Evolutionary conservation across 129 eudicot species (phyloP).

Genomic region (Oenanthe sinensis): DNA sequence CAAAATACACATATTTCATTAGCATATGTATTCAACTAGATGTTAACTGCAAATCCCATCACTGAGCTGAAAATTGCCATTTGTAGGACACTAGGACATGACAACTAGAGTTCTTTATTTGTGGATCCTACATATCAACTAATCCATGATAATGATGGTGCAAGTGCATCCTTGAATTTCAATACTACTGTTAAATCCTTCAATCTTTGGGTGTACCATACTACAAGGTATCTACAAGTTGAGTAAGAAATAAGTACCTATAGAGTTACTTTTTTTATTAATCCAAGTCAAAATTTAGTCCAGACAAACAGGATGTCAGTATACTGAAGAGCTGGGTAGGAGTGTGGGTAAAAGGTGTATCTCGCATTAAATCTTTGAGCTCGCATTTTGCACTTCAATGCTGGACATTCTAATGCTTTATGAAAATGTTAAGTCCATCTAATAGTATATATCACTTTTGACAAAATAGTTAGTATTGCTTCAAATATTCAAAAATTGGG

Average conservation of each 20-base stretch:
- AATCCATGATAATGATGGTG: neutral
- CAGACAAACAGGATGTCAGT: neutral
- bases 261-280: neutral
- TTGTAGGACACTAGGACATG: neutral
- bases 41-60: conserved; percentile 1
- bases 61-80: neutral
- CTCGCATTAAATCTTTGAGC: neutral
- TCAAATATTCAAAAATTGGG: neutral
- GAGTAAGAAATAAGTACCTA: neutral
- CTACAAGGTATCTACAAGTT: neutral
- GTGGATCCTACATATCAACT: neutral
- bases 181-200: neutral
- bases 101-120: neutral
- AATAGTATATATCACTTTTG: neutral
- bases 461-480: neutral
- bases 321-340: neutral
- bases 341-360: neutral
- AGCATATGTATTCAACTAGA: neutral
- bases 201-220: neutral
- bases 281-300: neutral
- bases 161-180: neutral
- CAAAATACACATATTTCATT: neutral
- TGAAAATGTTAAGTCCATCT: neutral
- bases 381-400: neutral
- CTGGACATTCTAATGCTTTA: neutral